phyloP scores from a whole-genome alignment of 176 grass and related monocot species.

The Musa itinerans region DNA sequence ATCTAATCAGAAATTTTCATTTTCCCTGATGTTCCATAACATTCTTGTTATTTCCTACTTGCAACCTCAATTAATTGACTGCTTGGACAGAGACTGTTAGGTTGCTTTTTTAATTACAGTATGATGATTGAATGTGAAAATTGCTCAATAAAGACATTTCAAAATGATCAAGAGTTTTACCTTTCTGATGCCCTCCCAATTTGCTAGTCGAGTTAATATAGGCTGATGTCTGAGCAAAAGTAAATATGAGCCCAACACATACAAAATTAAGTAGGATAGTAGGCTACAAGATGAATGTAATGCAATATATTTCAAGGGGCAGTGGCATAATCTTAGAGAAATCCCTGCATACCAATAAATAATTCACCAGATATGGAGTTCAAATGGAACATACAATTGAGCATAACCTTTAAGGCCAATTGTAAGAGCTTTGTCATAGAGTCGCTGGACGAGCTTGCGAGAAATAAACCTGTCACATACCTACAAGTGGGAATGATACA shows the following conservation, averaged over 20 bases:
- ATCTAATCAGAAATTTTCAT: not conserved
- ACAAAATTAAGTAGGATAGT: not conserved
- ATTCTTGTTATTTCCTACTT: not conserved
- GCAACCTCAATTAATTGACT: not conserved
- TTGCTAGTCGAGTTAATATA: conserved; percentile 71
- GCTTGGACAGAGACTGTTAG: not conserved
- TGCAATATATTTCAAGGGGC: not conserved
- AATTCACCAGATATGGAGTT: conserved; percentile 8
- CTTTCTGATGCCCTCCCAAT: conserved; percentile 92
- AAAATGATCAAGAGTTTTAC: conserved; percentile 30
- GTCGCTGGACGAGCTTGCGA: conserved; percentile 70
- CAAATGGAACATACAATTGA: conserved; percentile 59
- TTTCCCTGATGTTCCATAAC: not conserved
- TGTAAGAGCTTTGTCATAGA: conserved; percentile 88
- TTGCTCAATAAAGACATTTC: not conserved
- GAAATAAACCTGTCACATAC: conserved; percentile 91
- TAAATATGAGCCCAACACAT: not conserved
- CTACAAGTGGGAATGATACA: conserved; percentile 34
- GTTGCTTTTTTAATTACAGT: not conserved
- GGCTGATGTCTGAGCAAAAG: conserved; percentile 63
- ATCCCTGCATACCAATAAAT: not conserved
- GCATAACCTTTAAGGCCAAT: conserved; percentile 96
- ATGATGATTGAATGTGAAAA: not conserved
- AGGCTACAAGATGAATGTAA: not conserved
- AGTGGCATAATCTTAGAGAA: not conserved